Evolutionary conservation across 371 early-diverging fungal species (phyloP).

Genomic region (Mortierella sp.): DNA sequence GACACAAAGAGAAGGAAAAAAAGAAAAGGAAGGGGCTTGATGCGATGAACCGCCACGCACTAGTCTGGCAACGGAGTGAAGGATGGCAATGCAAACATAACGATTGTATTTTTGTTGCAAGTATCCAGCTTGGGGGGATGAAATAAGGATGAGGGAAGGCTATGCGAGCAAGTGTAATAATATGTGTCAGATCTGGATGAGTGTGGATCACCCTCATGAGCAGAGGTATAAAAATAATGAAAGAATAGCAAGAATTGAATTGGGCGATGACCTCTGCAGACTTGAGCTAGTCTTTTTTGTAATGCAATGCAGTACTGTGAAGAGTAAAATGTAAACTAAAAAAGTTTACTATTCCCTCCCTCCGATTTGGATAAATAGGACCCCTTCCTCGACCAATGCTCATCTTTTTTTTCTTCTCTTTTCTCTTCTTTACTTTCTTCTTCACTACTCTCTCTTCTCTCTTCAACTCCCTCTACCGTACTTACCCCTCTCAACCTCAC

Average conservation of each 20-base stretch:
- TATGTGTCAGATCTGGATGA: not conserved
- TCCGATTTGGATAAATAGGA: constrained; percentile 3
- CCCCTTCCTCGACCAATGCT: constrained; percentile 7
- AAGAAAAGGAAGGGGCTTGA: not conserved
- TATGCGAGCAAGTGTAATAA: not conserved
- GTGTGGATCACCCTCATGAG: not conserved
- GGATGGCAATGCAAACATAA: not conserved
- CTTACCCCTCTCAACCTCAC: not conserved
- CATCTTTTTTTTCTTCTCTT: constrained; percentile 1
- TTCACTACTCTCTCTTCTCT: not conserved
- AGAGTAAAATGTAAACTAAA: not conserved
- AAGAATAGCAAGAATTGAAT: not conserved
- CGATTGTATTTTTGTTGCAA: not conserved
- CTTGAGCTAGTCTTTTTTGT: not conserved
- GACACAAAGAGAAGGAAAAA: not conserved
- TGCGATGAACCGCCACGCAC: not conserved
- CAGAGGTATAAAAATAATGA: not conserved
- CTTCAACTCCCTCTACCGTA: constrained; percentile 3
- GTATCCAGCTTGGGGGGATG: not conserved
- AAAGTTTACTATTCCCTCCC: not conserved
- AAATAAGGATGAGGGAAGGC: not conserved
- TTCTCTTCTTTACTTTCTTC: constrained; percentile 12
- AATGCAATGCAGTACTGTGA: not conserved
- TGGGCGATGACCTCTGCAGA: not conserved
- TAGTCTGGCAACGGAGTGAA: not conserved